Conservation (phyloP, 495 filamentous ascomycete species). For the Durotheca rogersii region DNA sequence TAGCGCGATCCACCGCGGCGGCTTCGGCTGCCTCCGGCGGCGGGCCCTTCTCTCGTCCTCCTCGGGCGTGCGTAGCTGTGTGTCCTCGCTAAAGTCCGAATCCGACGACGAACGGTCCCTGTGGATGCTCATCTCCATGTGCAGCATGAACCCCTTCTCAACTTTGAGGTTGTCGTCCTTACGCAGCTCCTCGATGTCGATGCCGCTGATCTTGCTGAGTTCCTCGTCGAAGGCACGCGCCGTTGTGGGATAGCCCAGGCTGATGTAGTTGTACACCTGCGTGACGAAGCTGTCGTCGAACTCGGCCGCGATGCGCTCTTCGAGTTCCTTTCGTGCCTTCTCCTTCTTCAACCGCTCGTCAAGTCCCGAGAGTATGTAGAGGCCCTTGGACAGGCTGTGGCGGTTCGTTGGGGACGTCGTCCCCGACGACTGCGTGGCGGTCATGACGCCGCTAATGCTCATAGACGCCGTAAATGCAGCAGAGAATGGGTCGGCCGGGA, state of each 20-base stretch:
- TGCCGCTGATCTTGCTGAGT: slow-evolving; percentile 71
- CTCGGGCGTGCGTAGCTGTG: slow-evolving; percentile 35
- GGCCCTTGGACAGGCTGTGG: slow-evolving; percentile 38
- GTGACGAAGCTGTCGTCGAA: slow-evolving; percentile 84
- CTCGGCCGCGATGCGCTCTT: slow-evolving; percentile 61
- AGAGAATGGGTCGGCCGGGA: slow-evolving; percentile 41
- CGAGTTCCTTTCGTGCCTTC: slow-evolving; percentile 49
- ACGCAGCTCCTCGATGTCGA: slow-evolving; percentile 64
- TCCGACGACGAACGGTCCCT: slow-evolving; percentile 26
- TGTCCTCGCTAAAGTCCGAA: slow-evolving; percentile 34
- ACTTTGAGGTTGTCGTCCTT: slow-evolving; percentile 66
- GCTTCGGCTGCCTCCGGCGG: slow-evolving; percentile 41
- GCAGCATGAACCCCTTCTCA: slow-evolving; percentile 67
- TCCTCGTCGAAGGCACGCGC: slow-evolving; percentile 81
- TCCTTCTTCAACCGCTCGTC: slow-evolving; percentile 51
- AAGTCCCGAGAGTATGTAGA: slow-evolving; percentile 51
- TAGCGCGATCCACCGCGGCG: slow-evolving; percentile 78
- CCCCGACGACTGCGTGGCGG: slow-evolving; percentile 19
- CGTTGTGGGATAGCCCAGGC: slow-evolving; percentile 81
- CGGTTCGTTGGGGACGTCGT: slow-evolving; percentile 22
- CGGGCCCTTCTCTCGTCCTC: slow-evolving; percentile 39
- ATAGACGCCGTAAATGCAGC: slow-evolving; percentile 36
- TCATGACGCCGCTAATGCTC: slow-evolving; percentile 24
- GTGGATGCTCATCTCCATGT: slow-evolving; percentile 48
- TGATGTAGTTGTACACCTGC: slow-evolving; percentile 95